Conservation (phyloP, 768 basidiomycete species). For the Tephrocybe sp. region DNA sequence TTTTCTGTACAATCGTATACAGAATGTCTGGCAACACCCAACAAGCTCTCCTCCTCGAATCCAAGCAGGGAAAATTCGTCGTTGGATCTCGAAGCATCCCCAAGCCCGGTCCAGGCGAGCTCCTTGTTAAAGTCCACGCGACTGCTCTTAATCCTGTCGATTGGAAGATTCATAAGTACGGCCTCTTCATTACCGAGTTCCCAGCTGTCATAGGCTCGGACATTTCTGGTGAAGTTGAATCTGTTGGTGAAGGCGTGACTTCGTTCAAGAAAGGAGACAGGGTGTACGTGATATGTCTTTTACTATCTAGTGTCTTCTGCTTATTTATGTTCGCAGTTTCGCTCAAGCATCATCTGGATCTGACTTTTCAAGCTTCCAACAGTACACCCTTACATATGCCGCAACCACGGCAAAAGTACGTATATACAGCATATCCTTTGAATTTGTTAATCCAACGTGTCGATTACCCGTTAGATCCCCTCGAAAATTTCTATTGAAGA, state of each 20-base stretch:
- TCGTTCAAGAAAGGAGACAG: too few relatives aligned
- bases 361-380: constrained; percentile 21
- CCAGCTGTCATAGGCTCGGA: constrained; percentile 50
- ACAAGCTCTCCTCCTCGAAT: too few relatives aligned
- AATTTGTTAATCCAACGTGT: constrained; percentile 27
- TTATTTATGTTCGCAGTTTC: constrained; percentile 33
- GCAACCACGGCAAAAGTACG: constrained; percentile 14
- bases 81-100: too few relatives aligned
- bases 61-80: too few relatives aligned
- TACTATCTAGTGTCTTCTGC: constrained; percentile 8
- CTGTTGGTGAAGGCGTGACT: constrained; percentile 49
- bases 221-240: constrained; percentile 48
- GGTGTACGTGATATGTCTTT: constrained; percentile 51
- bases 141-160: constrained; percentile 50
- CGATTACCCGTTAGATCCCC: constrained; percentile 23
- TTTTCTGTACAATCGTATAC: too few relatives aligned
- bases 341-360: constrained; percentile 17
- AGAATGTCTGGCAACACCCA: too few relatives aligned
- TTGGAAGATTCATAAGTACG: constrained; percentile 45
- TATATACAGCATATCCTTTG: constrained; percentile 10
- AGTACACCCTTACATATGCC: constrained; percentile 23
- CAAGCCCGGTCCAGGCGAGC: too few relatives aligned
- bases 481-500: constrained; percentile 31
- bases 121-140: too few relatives aligned
- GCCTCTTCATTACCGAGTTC: constrained; percentile 36